phyloP scores from a whole-genome alignment of 441 rosid species.

The Populus tomentosa region DNA sequence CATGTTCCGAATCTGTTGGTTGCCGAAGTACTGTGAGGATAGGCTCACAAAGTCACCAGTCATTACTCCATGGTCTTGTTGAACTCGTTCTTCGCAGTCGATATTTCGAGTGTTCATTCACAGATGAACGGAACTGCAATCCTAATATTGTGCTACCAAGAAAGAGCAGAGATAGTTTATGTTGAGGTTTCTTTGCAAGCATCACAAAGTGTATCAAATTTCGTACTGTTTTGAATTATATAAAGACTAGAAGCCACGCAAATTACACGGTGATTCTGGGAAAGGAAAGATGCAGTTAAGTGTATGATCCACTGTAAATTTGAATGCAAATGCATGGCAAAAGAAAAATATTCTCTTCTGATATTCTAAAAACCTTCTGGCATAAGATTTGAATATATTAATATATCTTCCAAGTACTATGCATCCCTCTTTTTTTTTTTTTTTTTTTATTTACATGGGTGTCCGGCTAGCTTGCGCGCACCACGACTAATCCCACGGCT shows the following conservation, averaged over 20 bases:
- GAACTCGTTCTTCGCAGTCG: constrained; percentile 26
- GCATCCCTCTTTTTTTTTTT: constrained; percentile 18
- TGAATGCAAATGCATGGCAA: constrained; percentile 25
- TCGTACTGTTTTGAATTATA: constrained; percentile 2
- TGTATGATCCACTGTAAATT: constrained; percentile 6
- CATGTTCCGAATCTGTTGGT: constrained; percentile 29
- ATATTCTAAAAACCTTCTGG: constrained; percentile 54
- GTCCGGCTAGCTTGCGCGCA: too few species aligned
- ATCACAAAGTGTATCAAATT: constrained; percentile 20
- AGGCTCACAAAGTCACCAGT: constrained; percentile 20
- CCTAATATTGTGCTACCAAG: neutral
- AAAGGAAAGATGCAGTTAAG: constrained; percentile 27
- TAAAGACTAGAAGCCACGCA: constrained; percentile 13
- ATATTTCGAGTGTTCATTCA: constrained; percentile 41
- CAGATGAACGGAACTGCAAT: constrained; percentile 9
- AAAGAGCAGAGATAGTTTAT: neutral
- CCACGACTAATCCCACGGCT: too few species aligned
- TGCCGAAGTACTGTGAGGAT: constrained; percentile 24
- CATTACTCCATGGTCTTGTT: constrained; percentile 21
- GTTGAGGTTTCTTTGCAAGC: constrained; percentile 12
- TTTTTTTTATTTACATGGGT: too few species aligned
- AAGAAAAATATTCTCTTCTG: constrained; percentile 19
- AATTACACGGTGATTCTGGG: constrained; percentile 13
- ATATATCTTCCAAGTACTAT: neutral
- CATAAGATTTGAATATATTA: constrained; percentile 38